A percentile compares a stretch with the other conserved stretches of the same genome.
Evolutionary conservation across 2,329 filamentous ascomycete genomes (phyloP).

Genomic region (Scedosporium apiospermum): DNA sequence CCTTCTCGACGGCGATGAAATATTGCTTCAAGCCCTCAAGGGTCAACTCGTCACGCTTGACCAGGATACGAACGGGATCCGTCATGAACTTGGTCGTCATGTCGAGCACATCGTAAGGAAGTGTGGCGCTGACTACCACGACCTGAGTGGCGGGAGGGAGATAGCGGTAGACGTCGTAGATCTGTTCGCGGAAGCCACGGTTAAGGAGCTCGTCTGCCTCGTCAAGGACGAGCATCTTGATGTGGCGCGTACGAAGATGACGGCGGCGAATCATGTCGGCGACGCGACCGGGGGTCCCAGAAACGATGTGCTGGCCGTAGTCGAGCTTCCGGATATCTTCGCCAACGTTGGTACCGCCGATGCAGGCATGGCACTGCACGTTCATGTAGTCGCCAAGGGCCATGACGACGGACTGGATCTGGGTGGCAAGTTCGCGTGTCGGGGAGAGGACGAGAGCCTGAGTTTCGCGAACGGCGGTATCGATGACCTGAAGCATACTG

Average conservation of each 20-base stretch:
- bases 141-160: constrained; percentile 94
- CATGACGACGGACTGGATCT: constrained; percentile 98
- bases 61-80: constrained; percentile 88
- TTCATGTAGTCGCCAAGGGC: constrained; percentile 99
- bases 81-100: constrained; percentile 99
- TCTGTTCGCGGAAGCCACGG: constrained; percentile 94
- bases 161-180: constrained; percentile 97
- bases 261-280: constrained; percentile 54
- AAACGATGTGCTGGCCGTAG: constrained; percentile 95
- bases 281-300: constrained; percentile 92
- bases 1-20: constrained; percentile 98
- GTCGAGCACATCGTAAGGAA: constrained; percentile 95
- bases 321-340: constrained; percentile 97
- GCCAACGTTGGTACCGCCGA: constrained; percentile 94
- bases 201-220: constrained; percentile 64
- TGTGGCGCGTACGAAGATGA: constrained; percentile 47
- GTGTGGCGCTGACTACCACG: constrained; percentile 93
- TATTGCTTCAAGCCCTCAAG: constrained; percentile 97
- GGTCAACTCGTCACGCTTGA: constrained; percentile 97
- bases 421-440: constrained; percentile 90
- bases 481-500: constrained; percentile 91
- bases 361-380: constrained; percentile 96
- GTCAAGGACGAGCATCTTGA: constrained; percentile 56
- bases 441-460: constrained; percentile 94
- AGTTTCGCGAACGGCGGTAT: constrained; percentile 83